phyloP scores from a whole-genome alignment of 495 filamentous ascomycete genomes.

The Tuber melanosporum region DNA sequence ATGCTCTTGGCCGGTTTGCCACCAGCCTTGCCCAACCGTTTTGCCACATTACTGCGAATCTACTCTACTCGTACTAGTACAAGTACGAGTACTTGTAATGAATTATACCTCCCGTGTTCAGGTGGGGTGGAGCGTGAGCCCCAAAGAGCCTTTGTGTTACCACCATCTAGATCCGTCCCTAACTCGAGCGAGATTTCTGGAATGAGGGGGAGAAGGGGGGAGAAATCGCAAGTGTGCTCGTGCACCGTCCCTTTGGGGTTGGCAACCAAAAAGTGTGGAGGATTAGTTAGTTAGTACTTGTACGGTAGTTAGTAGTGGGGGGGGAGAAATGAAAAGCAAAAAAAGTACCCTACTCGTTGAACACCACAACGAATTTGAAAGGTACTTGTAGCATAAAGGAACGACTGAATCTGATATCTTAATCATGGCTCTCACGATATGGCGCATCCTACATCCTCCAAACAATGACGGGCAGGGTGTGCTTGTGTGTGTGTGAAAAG shows the following conservation, averaged over 20 bases:
- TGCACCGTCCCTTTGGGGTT: background rate
- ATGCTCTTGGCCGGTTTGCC: background rate
- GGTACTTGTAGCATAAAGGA: background rate
- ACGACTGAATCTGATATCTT: background rate
- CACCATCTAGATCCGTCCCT: background rate
- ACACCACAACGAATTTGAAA: background rate
- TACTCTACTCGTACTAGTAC: too few species aligned
- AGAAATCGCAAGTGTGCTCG: background rate
- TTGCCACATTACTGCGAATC: background rate
- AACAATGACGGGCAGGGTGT: background rate
- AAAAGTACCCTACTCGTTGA: background rate
- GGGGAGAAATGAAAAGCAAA: background rate
- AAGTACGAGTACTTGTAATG: too few species aligned
- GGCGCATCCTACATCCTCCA: background rate
- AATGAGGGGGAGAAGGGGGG: background rate
- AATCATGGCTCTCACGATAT: background rate
- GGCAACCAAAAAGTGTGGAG: background rate
- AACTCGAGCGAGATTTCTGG: background rate
- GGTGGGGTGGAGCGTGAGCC: background rate
- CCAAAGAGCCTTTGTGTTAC: background rate
- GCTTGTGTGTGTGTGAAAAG: background rate
- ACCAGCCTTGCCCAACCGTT: background rate
- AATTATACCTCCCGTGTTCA: too few species aligned
- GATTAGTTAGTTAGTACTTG: background rate
- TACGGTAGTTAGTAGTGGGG: too few species aligned